Evolutionary conservation across 148 eudicot species (phyloP).

Genomic region (Silene conica): DNA sequence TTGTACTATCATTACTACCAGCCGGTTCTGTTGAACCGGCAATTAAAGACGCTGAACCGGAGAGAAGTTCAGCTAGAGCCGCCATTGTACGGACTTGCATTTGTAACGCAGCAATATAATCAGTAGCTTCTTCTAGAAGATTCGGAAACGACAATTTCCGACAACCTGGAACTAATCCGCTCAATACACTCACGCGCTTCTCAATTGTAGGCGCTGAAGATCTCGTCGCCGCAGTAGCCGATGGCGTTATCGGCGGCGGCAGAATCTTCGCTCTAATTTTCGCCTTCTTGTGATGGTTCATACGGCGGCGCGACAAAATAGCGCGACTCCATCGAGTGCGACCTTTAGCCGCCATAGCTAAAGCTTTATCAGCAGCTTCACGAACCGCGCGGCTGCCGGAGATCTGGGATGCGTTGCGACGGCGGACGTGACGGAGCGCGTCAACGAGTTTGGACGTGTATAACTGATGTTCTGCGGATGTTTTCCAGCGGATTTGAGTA

Average conservation of each 20-base stretch:
- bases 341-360: slow-evolving; percentile 66
- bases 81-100: slow-evolving; percentile 90
- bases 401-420: slow-evolving; percentile 19
- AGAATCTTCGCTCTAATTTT: slow-evolving; percentile 20
- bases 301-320: slow-evolving; percentile 40
- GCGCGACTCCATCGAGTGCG: slow-evolving; percentile 83
- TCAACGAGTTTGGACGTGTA: slow-evolving; percentile 55
- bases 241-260: background rate
- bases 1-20: slow-evolving; percentile 7
- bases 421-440: slow-evolving; percentile 61
- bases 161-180: slow-evolving; percentile 83
- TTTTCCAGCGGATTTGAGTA: slow-evolving; percentile 43
- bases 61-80: slow-evolving; percentile 49
- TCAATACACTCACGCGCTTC: slow-evolving; percentile 48
- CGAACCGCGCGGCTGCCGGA: slow-evolving; percentile 47
- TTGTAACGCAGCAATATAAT: slow-evolving; percentile 75
- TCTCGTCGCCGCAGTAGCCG: slow-evolving; percentile 3
- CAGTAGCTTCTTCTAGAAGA: slow-evolving; percentile 77
- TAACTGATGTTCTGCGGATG: slow-evolving; percentile 41
- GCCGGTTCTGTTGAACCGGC: slow-evolving; percentile 18
- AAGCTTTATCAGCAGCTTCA: slow-evolving; percentile 67
- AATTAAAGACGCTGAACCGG: slow-evolving; percentile 20
- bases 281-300: slow-evolving; percentile 35
- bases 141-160: slow-evolving; percentile 63
- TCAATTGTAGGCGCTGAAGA: slow-evolving; percentile 42